Evolutionary conservation across 192 early-diverging fungal species (phyloP).

Genomic region (Backusella mclennaniae): DNA sequence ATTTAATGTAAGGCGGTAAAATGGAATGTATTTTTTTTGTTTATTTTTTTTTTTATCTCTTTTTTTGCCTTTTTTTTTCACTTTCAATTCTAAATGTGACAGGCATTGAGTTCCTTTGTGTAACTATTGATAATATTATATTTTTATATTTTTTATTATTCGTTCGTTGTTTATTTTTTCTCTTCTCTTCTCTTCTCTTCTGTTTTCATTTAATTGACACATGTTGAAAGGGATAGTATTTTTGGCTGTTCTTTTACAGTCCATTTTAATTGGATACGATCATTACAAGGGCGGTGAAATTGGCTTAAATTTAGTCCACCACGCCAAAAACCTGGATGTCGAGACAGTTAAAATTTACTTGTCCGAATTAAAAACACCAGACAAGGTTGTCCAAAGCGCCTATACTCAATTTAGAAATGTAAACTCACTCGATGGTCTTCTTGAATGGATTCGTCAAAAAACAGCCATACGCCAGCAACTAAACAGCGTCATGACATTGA

Average conservation of each 20-base stretch:
- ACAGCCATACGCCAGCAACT: background rate
- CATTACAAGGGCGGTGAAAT: constrained; percentile 33
- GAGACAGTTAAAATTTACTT: constrained; percentile 22
- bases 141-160: no score
- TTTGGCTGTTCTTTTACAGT: constrained; percentile 18
- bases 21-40: background rate
- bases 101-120: no score
- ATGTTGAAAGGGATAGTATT: constrained; percentile 13
- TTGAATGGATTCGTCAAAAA: constrained; percentile 12
- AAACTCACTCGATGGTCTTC: constrained; percentile 16
- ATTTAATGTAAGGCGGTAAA: background rate
- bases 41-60: background rate
- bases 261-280: constrained; percentile 33
- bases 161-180: background rate
- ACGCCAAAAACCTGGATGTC: constrained; percentile 31
- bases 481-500: constrained; percentile 52
- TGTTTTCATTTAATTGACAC: background rate
- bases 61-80: no score
- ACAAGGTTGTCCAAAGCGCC: constrained; percentile 21
- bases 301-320: constrained; percentile 20
- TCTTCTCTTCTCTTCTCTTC: background rate
- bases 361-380: constrained; percentile 18
- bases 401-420: constrained; percentile 32
- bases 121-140: no score
- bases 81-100: no score